Percentiles rank a stretch among this genome's conserved stretches.
These are phyloP conservation scores for Wilcoxina mikolae DNA, from an alignment of 495 filamentous ascomycete species.

Conservation along the genomic window DNA sequence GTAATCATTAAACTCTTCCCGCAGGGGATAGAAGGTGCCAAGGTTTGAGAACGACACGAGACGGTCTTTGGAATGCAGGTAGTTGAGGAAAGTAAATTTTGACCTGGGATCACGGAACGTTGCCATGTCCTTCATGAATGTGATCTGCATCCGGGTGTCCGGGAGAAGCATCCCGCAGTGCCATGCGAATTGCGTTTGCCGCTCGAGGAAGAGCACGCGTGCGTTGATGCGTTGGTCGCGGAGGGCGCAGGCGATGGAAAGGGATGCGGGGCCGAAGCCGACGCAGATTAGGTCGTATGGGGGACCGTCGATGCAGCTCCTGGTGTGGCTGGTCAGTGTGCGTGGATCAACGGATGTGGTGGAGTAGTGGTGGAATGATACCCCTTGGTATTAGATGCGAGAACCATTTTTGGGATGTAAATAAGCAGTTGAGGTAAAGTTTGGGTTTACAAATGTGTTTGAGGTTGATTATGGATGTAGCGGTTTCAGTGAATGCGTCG, in stretches of 20 bases:
- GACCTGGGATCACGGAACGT: slow-evolving; percentile 75
- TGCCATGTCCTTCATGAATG: slow-evolving; percentile 90
- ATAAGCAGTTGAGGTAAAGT: neutral
- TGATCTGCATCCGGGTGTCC: slow-evolving; percentile 91
- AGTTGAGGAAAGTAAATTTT: slow-evolving; percentile 90
- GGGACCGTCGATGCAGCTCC: neutral
- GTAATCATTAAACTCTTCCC: slow-evolving; percentile 88
- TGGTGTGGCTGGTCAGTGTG: neutral
- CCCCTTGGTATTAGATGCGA: neutral
- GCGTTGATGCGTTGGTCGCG: slow-evolving; percentile 45
- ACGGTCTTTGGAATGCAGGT: slow-evolving; percentile 61
- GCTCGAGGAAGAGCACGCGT: slow-evolving; percentile 67
- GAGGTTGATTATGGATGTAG: too few relatives aligned
- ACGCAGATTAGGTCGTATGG: slow-evolving; percentile 70
- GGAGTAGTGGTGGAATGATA: neutral
- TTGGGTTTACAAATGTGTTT: neutral
- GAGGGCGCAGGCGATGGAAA: slow-evolving; percentile 77
- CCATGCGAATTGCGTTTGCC: slow-evolving; percentile 72
- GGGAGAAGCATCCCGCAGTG: slow-evolving; percentile 90
- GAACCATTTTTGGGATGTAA: neutral
- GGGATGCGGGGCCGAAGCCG: slow-evolving; percentile 83
- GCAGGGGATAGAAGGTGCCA: slow-evolving; percentile 68
- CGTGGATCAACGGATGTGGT: neutral
- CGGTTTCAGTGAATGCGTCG: neutral
- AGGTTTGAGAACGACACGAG: slow-evolving; percentile 82